Evolutionary conservation across 257 asterid genomes (phyloP).

Genomic region (Nicotiana tomentosiformis): DNA sequence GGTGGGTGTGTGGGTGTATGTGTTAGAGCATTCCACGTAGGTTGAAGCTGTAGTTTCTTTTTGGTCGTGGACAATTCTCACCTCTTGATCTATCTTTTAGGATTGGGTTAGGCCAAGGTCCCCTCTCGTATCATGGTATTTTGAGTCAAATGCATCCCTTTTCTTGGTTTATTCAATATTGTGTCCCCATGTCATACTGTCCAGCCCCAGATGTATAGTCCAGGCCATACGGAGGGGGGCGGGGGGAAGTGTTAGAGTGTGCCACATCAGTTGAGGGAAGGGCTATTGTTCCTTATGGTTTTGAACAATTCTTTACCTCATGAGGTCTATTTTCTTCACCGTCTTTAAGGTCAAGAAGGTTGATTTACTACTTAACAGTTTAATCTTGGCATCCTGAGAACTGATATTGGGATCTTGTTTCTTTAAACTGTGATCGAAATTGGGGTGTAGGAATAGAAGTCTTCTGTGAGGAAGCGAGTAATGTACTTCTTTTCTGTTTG

Average conservation of each 20-base stretch:
- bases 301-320: background rate
- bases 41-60: background rate
- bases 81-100: background rate
- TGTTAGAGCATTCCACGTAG: background rate
- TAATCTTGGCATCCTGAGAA: background rate
- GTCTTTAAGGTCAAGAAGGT: background rate
- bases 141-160: background rate
- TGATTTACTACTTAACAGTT: background rate
- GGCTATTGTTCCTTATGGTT: background rate
- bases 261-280: background rate
- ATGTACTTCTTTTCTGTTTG: background rate
- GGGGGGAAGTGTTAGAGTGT: background rate
- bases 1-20: background rate
- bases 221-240: background rate
- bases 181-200: background rate
- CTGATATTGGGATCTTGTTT: background rate
- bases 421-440: background rate
- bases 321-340: background rate
- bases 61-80: background rate
- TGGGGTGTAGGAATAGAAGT: background rate
- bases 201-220: background rate
- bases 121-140: background rate
- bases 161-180: background rate
- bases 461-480: background rate
- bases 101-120: background rate